These are phyloP conservation scores for Warburgia ugandensis DNA, from an alignment of 164 flowering plant genomes.

Conservation along the genomic window DNA sequence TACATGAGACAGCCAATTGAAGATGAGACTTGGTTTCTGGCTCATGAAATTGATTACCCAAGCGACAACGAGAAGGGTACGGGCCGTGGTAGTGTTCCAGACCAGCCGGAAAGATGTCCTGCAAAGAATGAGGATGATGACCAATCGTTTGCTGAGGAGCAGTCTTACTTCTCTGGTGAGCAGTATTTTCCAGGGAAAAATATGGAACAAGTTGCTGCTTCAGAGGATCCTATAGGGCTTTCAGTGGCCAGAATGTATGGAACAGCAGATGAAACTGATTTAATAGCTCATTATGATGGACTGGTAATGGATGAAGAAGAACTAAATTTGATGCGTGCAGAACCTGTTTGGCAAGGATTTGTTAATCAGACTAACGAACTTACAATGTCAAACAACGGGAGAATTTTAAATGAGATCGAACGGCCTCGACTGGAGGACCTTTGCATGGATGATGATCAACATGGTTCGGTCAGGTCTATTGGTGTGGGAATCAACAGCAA, in stretches of 20 bases:
- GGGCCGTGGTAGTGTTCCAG: constrained; percentile 80
- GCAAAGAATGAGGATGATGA: constrained; percentile 83
- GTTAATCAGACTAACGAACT: constrained; percentile 83
- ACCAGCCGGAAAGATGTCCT: constrained; percentile 57
- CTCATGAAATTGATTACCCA: constrained; percentile 98
- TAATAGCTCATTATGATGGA: constrained; percentile 87
- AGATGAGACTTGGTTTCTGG: constrained; percentile 97
- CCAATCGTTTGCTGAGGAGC: constrained; percentile 95
- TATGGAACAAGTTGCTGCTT: constrained; percentile 28
- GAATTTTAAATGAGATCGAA: constrained; percentile 42
- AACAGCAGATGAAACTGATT: constrained; percentile 45
- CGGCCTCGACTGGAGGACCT: constrained; percentile 54
- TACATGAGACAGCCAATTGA: constrained; percentile 97
- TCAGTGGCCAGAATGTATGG: constrained; percentile 57
- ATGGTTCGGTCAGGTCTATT: constrained; percentile 92
- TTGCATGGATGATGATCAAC: constrained; percentile 71
- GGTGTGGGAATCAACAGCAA: constrained; percentile 96
- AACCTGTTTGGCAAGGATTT: constrained; percentile 98
- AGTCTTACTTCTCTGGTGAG: constrained; percentile 91
- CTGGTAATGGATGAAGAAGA: constrained; percentile 90
- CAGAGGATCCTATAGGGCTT: constrained; percentile 59
- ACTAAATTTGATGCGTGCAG: constrained; percentile 76
- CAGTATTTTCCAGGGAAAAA: constrained; percentile 9
- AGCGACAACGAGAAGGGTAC: constrained; percentile 95
- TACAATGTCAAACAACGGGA: constrained; percentile 62